These are phyloP conservation scores for Sungouiella thailandica DNA, from an alignment of 805 yeast genomes.

Conservation along the genomic window DNA sequence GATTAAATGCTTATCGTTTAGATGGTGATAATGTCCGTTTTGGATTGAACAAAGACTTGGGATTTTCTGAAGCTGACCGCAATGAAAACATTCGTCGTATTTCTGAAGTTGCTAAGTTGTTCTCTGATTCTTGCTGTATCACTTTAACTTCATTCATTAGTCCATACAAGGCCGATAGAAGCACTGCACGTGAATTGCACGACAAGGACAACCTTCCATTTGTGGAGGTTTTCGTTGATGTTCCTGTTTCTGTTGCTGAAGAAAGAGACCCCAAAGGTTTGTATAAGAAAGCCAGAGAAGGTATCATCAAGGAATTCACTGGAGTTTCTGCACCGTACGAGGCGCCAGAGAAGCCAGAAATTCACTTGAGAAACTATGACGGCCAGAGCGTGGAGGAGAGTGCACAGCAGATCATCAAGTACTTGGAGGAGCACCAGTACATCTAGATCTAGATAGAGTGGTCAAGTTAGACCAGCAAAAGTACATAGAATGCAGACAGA, in stretches of 20 bases:
- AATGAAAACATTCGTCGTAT: constrained; percentile 94
- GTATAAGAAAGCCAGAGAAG: constrained; percentile 95
- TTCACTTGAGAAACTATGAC: constrained; percentile 68
- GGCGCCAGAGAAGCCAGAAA: constrained; percentile 81
- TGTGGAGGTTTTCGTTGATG: constrained; percentile 88
- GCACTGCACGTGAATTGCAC: constrained; percentile 81
- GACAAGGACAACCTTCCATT: constrained; percentile 71
- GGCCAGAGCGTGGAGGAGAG: constrained; percentile 72
- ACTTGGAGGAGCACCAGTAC: constrained; percentile 50
- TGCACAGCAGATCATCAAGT: constrained; percentile 65
- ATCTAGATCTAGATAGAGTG: constrained; percentile 17
- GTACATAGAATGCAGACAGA: too few relatives aligned
- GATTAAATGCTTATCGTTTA: constrained; percentile 74
- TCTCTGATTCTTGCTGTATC: constrained; percentile 87
- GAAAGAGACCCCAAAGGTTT: constrained; percentile 96
- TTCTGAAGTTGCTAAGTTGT: constrained; percentile 88
- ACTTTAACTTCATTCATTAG: constrained; percentile 90
- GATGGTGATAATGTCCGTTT: constrained; percentile 95
- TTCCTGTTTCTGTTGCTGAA: constrained; percentile 92
- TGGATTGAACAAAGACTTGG: constrained; percentile 92
- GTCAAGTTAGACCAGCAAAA: too few relatives aligned
- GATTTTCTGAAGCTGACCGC: constrained; percentile 86
- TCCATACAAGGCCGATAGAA: constrained; percentile 83
- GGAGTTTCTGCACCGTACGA: constrained; percentile 96
- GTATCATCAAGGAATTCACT: constrained; percentile 88